phyloP scores from a whole-genome alignment of 306 rosid genomes.

The Boehmeria nivea region DNA sequence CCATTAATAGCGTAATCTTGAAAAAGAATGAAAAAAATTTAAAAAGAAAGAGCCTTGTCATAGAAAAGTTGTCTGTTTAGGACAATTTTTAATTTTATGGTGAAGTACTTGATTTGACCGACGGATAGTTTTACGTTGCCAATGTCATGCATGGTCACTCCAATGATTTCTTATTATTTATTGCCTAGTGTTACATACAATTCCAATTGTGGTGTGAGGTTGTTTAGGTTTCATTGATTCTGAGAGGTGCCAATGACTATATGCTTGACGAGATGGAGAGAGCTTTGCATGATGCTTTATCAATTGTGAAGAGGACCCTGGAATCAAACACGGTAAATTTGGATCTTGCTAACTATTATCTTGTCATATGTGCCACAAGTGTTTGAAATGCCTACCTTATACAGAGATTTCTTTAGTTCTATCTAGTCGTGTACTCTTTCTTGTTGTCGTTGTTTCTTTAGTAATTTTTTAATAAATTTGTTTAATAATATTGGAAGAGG shows the following conservation, averaged over 20 bases:
- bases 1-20: neutral
- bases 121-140: slow-evolving; percentile 10
- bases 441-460: no score
- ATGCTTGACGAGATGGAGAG: slow-evolving; percentile 99
- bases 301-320: slow-evolving; percentile 88
- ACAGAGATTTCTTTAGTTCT: no score
- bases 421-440: no score
- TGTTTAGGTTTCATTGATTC: slow-evolving; percentile 74
- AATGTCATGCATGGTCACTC: slow-evolving; percentile 1
- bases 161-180: neutral
- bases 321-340: slow-evolving; percentile 78
- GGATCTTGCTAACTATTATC: no score
- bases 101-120: neutral
- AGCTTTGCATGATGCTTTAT: slow-evolving; percentile 87
- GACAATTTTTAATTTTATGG: neutral
- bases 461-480: no score
- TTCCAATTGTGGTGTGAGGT: neutral
- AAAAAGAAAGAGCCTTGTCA: neutral
- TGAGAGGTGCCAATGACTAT: slow-evolving; percentile 95
- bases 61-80: neutral
- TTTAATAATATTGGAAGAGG: no score
- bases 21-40: neutral
- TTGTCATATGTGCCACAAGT: no score
- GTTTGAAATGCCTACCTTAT: no score
- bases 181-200: neutral